A percentile compares a stretch with the other conserved stretches of the same genome.
phyloP scores from a whole-genome alignment of 139 green algal species.

The Chlorella sorokiniana region DNA sequence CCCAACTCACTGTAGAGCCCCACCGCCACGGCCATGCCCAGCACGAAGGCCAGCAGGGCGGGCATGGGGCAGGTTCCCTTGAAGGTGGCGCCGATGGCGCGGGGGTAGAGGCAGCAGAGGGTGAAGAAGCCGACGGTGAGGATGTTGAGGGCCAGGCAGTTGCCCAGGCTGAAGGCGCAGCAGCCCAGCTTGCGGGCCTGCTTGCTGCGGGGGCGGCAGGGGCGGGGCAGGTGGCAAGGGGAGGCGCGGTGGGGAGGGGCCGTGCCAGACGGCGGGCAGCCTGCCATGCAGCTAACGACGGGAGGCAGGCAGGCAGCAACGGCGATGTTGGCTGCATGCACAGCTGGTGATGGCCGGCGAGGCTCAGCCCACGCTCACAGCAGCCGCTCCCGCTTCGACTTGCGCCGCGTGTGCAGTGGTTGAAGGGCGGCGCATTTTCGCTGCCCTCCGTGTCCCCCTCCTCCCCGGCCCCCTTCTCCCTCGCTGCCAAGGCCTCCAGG shows the following conservation, averaged over 20 bases:
- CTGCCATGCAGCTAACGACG: too few species aligned
- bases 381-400: not conserved
- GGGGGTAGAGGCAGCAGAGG: slow-evolving; percentile 24
- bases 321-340: too few species aligned
- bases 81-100: not conserved
- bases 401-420: slow-evolving; percentile 33
- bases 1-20: not conserved
- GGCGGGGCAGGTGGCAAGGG: not conserved
- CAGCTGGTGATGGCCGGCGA: not conserved
- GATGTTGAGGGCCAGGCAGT: slow-evolving; percentile 1
- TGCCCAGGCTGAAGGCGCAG: not conserved
- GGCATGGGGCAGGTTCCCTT: slow-evolving; percentile 23
- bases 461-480: too few species aligned
- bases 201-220: slow-evolving; percentile 5
- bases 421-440: too few species aligned
- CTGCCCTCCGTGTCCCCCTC: too few species aligned
- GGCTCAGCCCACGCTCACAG: not conserved
- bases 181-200: slow-evolving; percentile 17
- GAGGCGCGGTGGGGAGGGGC: not conserved
- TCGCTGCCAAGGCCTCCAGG: too few species aligned
- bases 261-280: too few species aligned
- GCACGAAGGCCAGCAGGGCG: slow-evolving; percentile 30
- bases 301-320: too few species aligned
- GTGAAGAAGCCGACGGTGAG: slow-evolving; percentile 18
- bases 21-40: slow-evolving; percentile 15